Evolutionary conservation across 1,284 basidiomycete genomes (phyloP).

Genomic region (Singerocomus inundabilis): DNA sequence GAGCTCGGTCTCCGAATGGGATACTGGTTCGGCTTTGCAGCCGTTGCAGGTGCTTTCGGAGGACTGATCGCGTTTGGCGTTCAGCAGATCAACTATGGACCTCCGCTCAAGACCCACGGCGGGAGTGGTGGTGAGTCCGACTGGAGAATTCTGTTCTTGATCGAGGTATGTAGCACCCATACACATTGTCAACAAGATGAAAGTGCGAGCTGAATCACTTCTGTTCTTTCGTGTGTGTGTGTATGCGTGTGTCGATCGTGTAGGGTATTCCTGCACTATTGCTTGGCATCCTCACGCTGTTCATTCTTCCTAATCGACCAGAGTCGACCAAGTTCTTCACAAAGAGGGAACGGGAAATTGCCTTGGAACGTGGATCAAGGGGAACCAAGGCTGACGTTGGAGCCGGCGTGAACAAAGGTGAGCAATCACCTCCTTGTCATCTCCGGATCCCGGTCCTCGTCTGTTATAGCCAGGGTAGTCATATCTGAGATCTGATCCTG

Average conservation of each 20-base stretch:
- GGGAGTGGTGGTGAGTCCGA: conserved; percentile 32
- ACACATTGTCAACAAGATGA: background rate
- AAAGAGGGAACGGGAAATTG: conserved; percentile 69
- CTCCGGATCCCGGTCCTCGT: background rate
- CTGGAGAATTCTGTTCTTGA: conserved; percentile 73
- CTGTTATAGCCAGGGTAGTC: background rate
- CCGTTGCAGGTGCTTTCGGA: conserved; percentile 78
- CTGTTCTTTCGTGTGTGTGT: too few relatives aligned
- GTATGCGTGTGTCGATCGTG: background rate
- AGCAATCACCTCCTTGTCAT: conserved; percentile 6
- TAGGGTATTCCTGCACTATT: conserved; percentile 67
- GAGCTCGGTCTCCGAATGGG: conserved; percentile 76
- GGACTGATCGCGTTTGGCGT: conserved; percentile 74
- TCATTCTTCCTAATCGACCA: conserved; percentile 75
- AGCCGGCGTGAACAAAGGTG: conserved; percentile 66
- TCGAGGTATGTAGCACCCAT: conserved; percentile 61
- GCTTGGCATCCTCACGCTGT: conserved; percentile 64
- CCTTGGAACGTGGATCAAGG: conserved; percentile 71
- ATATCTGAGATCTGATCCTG: background rate
- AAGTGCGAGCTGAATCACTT: background rate
- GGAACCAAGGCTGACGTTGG: conserved; percentile 65
- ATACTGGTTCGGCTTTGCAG: conserved; percentile 78
- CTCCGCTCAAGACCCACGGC: conserved; percentile 18
- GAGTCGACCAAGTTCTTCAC: conserved; percentile 70
- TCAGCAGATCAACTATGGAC: conserved; percentile 49